Evolutionary conservation across 768 basidiomycete species (phyloP).

Genomic region (Serendipita indica): DNA sequence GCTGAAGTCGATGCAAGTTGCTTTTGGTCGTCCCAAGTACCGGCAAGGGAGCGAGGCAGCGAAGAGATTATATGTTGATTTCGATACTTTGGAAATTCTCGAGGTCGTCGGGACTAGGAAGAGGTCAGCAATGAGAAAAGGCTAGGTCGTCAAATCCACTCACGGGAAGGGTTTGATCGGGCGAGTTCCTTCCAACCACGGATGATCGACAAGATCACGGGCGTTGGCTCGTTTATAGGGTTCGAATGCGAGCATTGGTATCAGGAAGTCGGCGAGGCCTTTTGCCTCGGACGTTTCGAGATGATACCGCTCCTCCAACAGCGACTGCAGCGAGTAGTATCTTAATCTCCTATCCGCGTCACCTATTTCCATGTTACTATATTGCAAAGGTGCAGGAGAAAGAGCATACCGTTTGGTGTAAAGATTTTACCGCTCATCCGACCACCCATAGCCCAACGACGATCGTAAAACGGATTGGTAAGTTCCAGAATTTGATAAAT

Average conservation of each 20-base stretch:
- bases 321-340: slow-evolving; percentile 59
- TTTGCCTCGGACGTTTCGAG: slow-evolving; percentile 44
- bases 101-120: too few relatives aligned
- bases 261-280: slow-evolving; percentile 48
- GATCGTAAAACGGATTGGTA: slow-evolving; percentile 56
- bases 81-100: too few relatives aligned
- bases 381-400: slow-evolving; percentile 10
- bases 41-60: too few relatives aligned
- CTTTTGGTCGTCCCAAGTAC: too few relatives aligned
- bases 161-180: neutral
- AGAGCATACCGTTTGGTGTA: slow-evolving; percentile 44
- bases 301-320: slow-evolving; percentile 83
- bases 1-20: too few relatives aligned
- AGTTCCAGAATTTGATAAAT: slow-evolving; percentile 92
- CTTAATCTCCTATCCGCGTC: neutral
- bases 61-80: too few relatives aligned
- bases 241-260: slow-evolving; percentile 62
- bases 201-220: slow-evolving; percentile 55
- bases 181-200: slow-evolving; percentile 39
- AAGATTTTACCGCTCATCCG: slow-evolving; percentile 77
- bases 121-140: too few relatives aligned
- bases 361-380: slow-evolving; percentile 48
- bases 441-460: slow-evolving; percentile 63
- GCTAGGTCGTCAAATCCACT: too few relatives aligned
- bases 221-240: slow-evolving; percentile 55